Conservation (phyloP, 805 yeast genomes). For the Zygosaccharomyces rouxii region DNA sequence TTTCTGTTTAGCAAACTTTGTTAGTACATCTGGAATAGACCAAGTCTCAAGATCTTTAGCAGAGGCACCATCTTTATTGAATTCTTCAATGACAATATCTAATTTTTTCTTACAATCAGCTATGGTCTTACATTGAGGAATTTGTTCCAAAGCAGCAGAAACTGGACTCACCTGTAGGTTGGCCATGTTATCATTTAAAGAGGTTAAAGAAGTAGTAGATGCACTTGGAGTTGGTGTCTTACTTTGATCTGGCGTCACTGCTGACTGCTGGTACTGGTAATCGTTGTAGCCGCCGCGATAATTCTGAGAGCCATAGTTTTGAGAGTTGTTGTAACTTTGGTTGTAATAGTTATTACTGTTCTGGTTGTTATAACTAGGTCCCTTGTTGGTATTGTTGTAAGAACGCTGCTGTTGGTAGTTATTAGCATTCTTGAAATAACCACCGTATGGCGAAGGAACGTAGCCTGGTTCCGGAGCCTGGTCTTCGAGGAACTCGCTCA, state of each 20-base stretch:
- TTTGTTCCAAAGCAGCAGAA: slow-evolving; percentile 44
- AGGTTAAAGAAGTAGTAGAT: slow-evolving; percentile 71
- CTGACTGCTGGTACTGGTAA: slow-evolving; percentile 33
- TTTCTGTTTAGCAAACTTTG: slow-evolving; percentile 68
- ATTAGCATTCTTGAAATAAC: slow-evolving; percentile 29
- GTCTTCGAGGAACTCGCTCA: slow-evolving; percentile 29
- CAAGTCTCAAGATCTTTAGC: slow-evolving; percentile 50
- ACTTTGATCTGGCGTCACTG: slow-evolving; percentile 36
- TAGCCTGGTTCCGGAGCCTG: slow-evolving; percentile 30
- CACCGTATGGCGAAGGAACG: slow-evolving; percentile 34
- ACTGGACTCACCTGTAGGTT: slow-evolving; percentile 65
- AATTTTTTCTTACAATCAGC: slow-evolving; percentile 36
- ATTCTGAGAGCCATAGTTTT: slow-evolving; percentile 15
- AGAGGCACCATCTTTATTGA: slow-evolving; percentile 37
- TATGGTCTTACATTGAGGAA: slow-evolving; percentile 33
- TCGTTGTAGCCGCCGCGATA: slow-evolving; percentile 17
- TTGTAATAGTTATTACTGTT: slow-evolving; percentile 9
- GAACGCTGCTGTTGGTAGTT: slow-evolving; percentile 25
- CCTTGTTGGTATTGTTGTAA: slow-evolving; percentile 16
- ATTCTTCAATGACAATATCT: slow-evolving; percentile 42
- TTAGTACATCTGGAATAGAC: slow-evolving; percentile 58
- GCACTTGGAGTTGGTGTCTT: slow-evolving; percentile 41
- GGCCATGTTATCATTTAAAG: slow-evolving; percentile 65
- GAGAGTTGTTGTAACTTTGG: slow-evolving; percentile 17
- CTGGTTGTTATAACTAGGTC: not conserved